Conservation (phyloP, 139 green algal species). For the Diplosphaera chodatii region DNA sequence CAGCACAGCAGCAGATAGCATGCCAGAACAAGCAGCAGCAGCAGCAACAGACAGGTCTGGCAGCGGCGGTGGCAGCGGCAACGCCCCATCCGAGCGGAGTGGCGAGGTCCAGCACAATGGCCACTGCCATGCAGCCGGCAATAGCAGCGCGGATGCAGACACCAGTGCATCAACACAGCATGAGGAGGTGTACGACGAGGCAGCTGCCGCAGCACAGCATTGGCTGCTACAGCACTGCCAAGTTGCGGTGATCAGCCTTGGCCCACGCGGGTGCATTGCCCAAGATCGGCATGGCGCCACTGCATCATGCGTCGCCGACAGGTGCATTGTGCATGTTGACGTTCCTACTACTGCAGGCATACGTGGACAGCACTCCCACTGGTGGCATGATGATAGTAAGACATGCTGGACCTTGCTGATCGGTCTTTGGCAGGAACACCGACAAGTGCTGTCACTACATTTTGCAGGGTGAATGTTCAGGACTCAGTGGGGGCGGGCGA, state of each 20-base stretch:
- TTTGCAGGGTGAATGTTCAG: constrained; percentile 36
- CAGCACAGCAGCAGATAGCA: neutral
- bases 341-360: too few species aligned
- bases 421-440: too few species aligned
- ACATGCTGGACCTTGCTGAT: too few species aligned
- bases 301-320: constrained; percentile 6
- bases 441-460: too few species aligned
- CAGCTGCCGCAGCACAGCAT: constrained; percentile 22
- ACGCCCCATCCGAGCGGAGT: too few species aligned
- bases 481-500: constrained; percentile 81
- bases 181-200: constrained; percentile 7
- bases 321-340: too few species aligned
- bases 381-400: too few species aligned
- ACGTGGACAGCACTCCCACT: too few species aligned
- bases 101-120: too few species aligned
- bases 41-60: neutral
- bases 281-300: constrained; percentile 9
- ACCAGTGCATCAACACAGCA: neutral
- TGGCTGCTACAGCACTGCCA: constrained; percentile 24
- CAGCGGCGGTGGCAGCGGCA: neutral
- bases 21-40: neutral
- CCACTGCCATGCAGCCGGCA: too few species aligned
- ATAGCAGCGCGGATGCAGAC: too few species aligned
- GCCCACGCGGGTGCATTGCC: constrained; percentile 49
- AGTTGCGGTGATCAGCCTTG: constrained; percentile 56